phyloP scores from a whole-genome alignment of 169 alveolate species.

The Cyclospora cayetanensis region DNA sequence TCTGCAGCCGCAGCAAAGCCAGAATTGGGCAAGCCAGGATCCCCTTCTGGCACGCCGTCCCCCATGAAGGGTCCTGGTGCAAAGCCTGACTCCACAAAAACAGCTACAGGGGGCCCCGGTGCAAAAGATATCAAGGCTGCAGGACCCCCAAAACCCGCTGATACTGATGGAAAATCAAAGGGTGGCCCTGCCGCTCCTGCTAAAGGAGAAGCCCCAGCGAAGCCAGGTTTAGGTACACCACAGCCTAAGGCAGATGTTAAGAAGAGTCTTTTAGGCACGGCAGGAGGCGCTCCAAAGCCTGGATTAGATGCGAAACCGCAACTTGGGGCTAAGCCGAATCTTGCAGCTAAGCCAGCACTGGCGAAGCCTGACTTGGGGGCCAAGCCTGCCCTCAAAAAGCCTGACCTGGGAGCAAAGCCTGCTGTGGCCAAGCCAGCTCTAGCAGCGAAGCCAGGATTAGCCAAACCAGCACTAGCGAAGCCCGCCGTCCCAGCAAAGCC shows the following conservation, averaged over 20 bases:
- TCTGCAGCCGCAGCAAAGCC: not conserved
- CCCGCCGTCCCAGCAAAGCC: not conserved
- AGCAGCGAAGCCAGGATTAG: not conserved
- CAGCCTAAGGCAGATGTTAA: not conserved
- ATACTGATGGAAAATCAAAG: not conserved
- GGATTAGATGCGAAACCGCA: not conserved
- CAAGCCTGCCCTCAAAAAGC: not conserved
- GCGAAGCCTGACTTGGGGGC: not conserved
- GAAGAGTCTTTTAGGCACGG: not conserved
- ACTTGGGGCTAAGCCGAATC: not conserved
- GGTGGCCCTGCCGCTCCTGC: not conserved
- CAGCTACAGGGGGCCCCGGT: not conserved
- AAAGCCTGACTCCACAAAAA: not conserved
- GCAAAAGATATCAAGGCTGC: not conserved
- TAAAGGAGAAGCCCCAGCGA: not conserved
- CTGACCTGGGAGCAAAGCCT: not conserved
- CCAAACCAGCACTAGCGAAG: conserved; percentile 19
- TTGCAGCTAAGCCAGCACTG: not conserved
- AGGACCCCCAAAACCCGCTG: not conserved
- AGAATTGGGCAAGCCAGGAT: not conserved
- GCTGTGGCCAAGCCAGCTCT: not conserved
- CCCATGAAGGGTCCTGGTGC: not conserved
- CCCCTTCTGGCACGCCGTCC: not conserved
- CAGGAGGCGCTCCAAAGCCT: not conserved
- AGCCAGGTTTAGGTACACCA: not conserved